Base-by-base conservation (phyloP, 305 asterid genomes). In the Fraxinus platypoda region DNA sequence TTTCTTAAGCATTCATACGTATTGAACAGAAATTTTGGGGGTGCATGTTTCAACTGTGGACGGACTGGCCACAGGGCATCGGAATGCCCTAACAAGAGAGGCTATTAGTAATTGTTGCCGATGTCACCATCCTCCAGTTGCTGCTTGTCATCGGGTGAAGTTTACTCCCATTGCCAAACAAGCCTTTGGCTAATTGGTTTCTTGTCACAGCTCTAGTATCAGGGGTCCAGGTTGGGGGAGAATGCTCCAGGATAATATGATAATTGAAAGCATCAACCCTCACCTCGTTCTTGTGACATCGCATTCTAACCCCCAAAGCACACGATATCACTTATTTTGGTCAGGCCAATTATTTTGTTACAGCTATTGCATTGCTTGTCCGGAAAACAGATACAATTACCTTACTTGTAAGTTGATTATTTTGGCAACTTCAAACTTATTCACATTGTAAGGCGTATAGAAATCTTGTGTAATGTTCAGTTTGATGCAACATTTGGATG, bases 31-130 rank as follows among this genome's bases (percentile, higher is more conserved):
- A 64, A 85, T 80, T 94, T 95, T 41, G 94, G 93, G 2, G 98
- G 98, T 9, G 91, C 97, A 23, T 95, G 99, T 83, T 95, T 94
- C 95, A 91, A 86, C 85, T 95, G 99, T 43, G 98, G 99, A 21
- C 87, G 85, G 37, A 66, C 83, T 74, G 98, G 98, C 17, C 98
- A 95, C 83, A 87, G 97, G 76, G 97, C 98, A 74, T 91, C 97
- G 1, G 98, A 95, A 80, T 94, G 98, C 94, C 98, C 98, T 9
- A 88, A 6, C 82, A 94, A 92, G 88, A 89, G 82, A 33, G 91
- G 79, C 21, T 94, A 86, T 76, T 92, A 88, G 85, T 74, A 35
- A 5, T 30, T 76, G 33, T 7, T 49, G 64, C 74, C 41, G 31
- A 19, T 37, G 38, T 30, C 81, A 35, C 71, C 85, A 31, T 74